Percentiles rank a stretch among this genome's conserved stretches.
phyloP scores from a whole-genome alignment of 352 stramenopile species.

The Phytophthora sp. region DNA sequence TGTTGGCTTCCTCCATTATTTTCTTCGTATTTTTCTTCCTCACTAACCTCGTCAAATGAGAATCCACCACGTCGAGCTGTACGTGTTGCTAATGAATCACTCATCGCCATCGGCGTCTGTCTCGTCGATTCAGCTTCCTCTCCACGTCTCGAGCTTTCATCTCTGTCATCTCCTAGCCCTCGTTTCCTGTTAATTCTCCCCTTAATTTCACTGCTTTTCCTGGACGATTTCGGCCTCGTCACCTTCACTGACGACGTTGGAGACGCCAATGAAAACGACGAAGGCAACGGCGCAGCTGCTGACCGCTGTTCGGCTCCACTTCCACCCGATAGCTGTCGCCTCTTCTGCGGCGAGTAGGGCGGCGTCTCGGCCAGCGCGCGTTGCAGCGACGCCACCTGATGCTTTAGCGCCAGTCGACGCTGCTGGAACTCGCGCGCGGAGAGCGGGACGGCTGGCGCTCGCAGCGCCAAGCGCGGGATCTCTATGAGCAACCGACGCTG shows the following conservation, averaged over 20 bases:
- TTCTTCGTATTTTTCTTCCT: slow-evolving; percentile 12
- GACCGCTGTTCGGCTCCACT: slow-evolving; percentile 2
- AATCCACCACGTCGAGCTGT: slow-evolving; percentile 14
- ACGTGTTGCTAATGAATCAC: slow-evolving; percentile 21
- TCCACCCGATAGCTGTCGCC: neutral
- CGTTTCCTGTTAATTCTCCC: slow-evolving; percentile 10
- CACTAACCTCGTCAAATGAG: slow-evolving; percentile 29
- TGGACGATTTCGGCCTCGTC: slow-evolving; percentile 8
- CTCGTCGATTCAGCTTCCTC: slow-evolving; percentile 14
- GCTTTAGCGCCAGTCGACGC: slow-evolving; percentile 45
- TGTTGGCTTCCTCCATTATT: slow-evolving; percentile 13
- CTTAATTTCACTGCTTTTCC: slow-evolving; percentile 7
- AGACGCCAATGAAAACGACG: slow-evolving; percentile 20
- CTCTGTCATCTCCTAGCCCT: neutral
- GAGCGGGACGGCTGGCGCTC: slow-evolving; percentile 31
- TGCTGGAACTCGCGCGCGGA: slow-evolving; percentile 49
- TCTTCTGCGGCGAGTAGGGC: slow-evolving; percentile 22
- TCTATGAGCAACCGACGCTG: slow-evolving; percentile 58
- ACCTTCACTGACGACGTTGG: slow-evolving; percentile 26
- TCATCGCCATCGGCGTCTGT: slow-evolving; percentile 24
- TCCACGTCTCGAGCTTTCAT: neutral
- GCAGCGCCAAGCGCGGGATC: slow-evolving; percentile 39
- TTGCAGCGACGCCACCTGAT: slow-evolving; percentile 47
- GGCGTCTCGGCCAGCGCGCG: slow-evolving; percentile 35
- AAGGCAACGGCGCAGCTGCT: too few relatives aligned